These are phyloP conservation scores for Cryoendolithus antarcticus DNA, from an alignment of 2,329 filamentous ascomycete species.

Conservation along the genomic window DNA sequence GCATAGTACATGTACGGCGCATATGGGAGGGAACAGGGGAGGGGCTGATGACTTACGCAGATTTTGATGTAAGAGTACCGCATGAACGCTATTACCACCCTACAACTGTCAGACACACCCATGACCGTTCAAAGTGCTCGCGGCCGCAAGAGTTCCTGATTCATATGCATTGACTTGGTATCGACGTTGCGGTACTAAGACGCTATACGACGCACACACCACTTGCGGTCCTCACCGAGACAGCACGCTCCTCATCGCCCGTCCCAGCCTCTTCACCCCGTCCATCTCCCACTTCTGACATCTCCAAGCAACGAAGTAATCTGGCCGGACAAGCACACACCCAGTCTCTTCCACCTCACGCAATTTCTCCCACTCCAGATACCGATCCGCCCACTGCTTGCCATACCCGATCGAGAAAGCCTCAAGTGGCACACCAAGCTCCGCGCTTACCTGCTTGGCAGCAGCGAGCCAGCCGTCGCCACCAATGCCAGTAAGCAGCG, in stretches of 20 bases:
- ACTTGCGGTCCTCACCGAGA: too few species aligned
- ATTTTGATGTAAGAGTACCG: too few species aligned
- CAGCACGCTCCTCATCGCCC: constrained; percentile 16
- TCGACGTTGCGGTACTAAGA: too few species aligned
- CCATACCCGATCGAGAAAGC: constrained; percentile 43
- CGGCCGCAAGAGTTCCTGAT: too few species aligned
- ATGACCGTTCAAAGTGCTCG: too few species aligned
- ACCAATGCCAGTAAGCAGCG: constrained; percentile 36
- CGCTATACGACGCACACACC: too few species aligned
- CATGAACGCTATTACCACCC: too few species aligned
- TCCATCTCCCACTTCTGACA: constrained; percentile 13
- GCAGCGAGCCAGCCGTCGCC: constrained; percentile 43
- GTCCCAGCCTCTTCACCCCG: constrained; percentile 13
- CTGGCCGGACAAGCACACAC: constrained; percentile 47
- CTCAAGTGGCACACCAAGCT: constrained; percentile 36
- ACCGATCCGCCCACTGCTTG: constrained; percentile 50
- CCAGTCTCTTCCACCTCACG: constrained; percentile 47
- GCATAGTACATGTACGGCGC: too few species aligned
- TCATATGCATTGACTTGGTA: too few species aligned
- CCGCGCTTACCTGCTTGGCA: constrained; percentile 26
- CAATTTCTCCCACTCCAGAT: constrained; percentile 45
- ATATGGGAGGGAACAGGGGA: too few species aligned
- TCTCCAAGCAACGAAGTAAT: constrained; percentile 47
- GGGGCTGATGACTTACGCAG: too few species aligned
- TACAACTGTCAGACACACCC: too few species aligned